These are phyloP conservation scores for Ustilago tritici DNA, from an alignment of 1,284 basidiomycete genomes.

Conservation along the genomic window DNA sequence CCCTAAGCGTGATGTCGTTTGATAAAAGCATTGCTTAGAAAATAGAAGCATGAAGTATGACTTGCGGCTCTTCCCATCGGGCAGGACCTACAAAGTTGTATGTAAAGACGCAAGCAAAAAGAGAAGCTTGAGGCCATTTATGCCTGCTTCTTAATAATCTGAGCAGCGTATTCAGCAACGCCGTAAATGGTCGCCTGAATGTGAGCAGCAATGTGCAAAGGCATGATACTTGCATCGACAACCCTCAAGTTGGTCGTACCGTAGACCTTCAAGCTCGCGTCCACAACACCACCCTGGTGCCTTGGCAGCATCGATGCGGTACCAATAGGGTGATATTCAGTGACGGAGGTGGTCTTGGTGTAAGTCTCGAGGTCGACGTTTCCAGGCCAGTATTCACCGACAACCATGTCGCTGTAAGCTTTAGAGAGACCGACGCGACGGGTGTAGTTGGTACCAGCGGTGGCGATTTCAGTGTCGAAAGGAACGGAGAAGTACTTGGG, in stretches of 20 bases:
- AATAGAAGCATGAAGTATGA: neutral
- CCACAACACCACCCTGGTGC: conserved; percentile 77
- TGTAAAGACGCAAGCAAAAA: too few species aligned
- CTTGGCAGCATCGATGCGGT: conserved; percentile 78
- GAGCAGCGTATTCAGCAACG: conserved; percentile 70
- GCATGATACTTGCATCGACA: conserved; percentile 69
- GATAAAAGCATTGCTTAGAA: neutral
- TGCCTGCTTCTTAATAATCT: conserved; percentile 58
- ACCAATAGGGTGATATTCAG: conserved; percentile 73
- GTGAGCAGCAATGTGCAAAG: conserved; percentile 72
- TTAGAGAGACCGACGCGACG: conserved; percentile 52
- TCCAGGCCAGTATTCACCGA: conserved; percentile 57
- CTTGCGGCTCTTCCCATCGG: neutral
- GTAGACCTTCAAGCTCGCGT: conserved; percentile 76
- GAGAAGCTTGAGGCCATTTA: conserved; percentile 1
- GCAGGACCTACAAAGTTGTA: neutral
- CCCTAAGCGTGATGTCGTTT: neutral
- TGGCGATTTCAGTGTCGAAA: conserved; percentile 57
- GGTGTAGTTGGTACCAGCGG: conserved; percentile 60
- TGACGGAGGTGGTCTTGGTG: conserved; percentile 62
- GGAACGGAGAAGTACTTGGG: conserved; percentile 73
- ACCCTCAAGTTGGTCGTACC: conserved; percentile 76
- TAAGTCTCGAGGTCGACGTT: conserved; percentile 64
- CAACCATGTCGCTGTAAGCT: conserved; percentile 52
- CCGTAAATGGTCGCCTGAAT: conserved; percentile 71